phyloP scores from a whole-genome alignment of 805 yeast species.

The Debaryomyces castellii region DNA sequence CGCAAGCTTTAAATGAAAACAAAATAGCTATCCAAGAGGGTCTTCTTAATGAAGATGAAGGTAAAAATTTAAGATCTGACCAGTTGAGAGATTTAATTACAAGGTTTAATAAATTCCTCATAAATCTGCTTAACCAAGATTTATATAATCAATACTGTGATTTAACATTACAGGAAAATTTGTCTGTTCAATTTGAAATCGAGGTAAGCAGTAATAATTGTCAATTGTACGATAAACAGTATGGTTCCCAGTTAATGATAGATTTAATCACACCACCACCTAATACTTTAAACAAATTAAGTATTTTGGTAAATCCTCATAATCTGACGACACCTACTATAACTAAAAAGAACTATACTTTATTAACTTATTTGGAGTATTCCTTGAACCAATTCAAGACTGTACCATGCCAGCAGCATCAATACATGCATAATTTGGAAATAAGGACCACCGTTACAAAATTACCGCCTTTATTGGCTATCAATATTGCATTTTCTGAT shows the following conservation, averaged over 20 bases:
- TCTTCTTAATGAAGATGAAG: constrained; percentile 51
- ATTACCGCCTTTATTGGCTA: constrained; percentile 63
- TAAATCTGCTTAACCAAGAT: constrained; percentile 53
- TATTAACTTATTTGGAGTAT: constrained; percentile 60
- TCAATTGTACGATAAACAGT: constrained; percentile 31
- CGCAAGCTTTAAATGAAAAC: constrained; percentile 32
- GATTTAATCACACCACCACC: constrained; percentile 44
- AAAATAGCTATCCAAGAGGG: constrained; percentile 51
- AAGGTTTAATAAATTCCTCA: constrained; percentile 57
- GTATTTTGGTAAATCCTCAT: constrained; percentile 11
- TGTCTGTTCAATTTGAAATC: constrained; percentile 46
- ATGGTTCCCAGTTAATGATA: constrained; percentile 37
- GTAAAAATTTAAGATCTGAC: constrained; percentile 41
- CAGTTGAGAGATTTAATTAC: constrained; percentile 48
- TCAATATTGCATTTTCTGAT: constrained; percentile 56
- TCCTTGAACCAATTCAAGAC: constrained; percentile 54
- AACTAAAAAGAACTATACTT: constrained; percentile 27
- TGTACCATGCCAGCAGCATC: constrained; percentile 43
- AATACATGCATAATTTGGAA: constrained; percentile 43
- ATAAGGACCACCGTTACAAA: constrained; percentile 49
- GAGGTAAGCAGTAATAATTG: constrained; percentile 42
- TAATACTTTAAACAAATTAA: constrained; percentile 21
- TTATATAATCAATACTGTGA: constrained; percentile 33
- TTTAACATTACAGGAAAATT: constrained; percentile 29
- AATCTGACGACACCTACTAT: constrained; percentile 3